A percentile compares a stretch with the other conserved stretches of the same genome.
Conservation (phyloP, 768 basidiomycete species). For the Megacollybia marginata region DNA sequence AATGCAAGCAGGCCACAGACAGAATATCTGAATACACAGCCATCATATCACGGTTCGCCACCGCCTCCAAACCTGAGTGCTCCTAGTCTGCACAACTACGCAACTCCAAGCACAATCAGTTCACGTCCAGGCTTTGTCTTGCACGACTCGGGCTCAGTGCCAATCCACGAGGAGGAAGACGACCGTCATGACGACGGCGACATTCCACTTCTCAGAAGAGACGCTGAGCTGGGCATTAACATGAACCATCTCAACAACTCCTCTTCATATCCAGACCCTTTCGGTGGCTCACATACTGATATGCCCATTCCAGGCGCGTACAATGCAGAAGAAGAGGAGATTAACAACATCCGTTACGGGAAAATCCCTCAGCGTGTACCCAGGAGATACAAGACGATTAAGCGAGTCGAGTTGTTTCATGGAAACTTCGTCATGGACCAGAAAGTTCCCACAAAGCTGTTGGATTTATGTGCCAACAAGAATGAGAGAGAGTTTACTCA, state of each 20-base stretch:
- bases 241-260: neutral
- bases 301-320: neutral
- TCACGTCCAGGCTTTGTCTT: neutral
- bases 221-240: neutral
- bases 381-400: constrained; percentile 87
- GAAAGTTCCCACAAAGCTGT: constrained; percentile 83
- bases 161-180: too few relatives aligned
- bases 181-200: neutral
- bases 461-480: constrained; percentile 61
- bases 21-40: neutral
- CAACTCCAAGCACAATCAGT: neutral
- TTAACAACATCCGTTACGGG: constrained; percentile 76
- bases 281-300: neutral
- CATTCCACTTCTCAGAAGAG: neutral
- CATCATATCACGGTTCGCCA: neutral
- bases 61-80: neutral
- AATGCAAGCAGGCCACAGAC: too few relatives aligned
- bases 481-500: constrained; percentile 89
- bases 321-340: constrained; percentile 18
- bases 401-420: constrained; percentile 88
- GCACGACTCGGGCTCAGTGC: too few relatives aligned
- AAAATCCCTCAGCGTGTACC: constrained; percentile 87
- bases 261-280: neutral
- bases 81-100: neutral
- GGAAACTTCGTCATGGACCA: constrained; percentile 93